Percentiles rank a stretch among this genome's conserved stretches.
Evolutionary conservation across 2,329 filamentous ascomycete species (phyloP).

Genomic region (Aureobasidium sp.): DNA sequence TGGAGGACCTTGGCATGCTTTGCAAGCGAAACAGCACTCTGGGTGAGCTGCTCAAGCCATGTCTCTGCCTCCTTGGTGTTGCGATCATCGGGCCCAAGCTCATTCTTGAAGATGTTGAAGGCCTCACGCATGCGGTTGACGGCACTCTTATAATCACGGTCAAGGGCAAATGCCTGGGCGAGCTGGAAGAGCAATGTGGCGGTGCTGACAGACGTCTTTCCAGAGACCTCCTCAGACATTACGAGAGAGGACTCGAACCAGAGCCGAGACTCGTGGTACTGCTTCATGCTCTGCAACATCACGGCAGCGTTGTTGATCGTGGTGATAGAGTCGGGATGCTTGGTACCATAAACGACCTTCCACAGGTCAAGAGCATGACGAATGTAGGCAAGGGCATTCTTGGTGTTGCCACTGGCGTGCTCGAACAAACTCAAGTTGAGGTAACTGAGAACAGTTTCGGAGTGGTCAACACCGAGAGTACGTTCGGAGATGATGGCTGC

Average conservation of each 20-base stretch:
- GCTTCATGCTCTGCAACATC: conserved; percentile 93
- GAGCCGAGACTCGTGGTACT: conserved; percentile 84
- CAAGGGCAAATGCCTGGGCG: conserved; percentile 88
- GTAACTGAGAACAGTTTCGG: conserved; percentile 90
- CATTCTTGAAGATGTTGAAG: conserved; percentile 85
- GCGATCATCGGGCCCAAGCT: conserved; percentile 82
- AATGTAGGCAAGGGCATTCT: conserved; percentile 76
- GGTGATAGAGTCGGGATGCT: conserved; percentile 95
- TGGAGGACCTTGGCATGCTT: conserved; percentile 87
- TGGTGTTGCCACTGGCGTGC: conserved; percentile 85
- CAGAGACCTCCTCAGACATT: conserved; percentile 84
- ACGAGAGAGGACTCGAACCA: conserved; percentile 80
- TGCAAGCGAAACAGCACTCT: conserved; percentile 88
- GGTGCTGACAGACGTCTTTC: conserved; percentile 82
- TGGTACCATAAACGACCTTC: conserved; percentile 91
- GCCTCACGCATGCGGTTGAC: conserved; percentile 93
- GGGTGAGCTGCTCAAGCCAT: conserved; percentile 92
- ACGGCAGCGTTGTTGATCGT: conserved; percentile 98
- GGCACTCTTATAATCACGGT: conserved; percentile 85
- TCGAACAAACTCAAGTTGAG: conserved; percentile 92
- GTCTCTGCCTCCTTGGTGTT: conserved; percentile 97
- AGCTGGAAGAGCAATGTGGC: conserved; percentile 96
- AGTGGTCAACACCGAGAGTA: conserved; percentile 85
- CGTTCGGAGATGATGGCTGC: conserved; percentile 93
- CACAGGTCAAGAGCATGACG: conserved; percentile 89